Percentiles rank a stretch among this genome's conserved stretches.
Conservation (phyloP, 805 yeast genomes). For the Starmerella floricola region DNA sequence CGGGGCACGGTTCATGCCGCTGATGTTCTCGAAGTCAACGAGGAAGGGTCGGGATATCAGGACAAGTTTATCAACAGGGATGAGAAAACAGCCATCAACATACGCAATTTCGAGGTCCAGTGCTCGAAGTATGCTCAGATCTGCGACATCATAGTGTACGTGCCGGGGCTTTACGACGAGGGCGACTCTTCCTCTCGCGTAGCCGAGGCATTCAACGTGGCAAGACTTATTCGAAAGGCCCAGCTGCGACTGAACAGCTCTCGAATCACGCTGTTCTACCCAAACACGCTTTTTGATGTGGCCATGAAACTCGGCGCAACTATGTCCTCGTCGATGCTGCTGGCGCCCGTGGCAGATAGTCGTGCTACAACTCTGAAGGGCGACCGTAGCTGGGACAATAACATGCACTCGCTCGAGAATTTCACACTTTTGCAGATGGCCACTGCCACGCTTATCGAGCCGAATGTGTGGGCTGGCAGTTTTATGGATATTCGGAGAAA, state of each 20-base stretch:
- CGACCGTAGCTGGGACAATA: not conserved
- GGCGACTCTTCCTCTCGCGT: too few species aligned
- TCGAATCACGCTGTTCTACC: too few species aligned
- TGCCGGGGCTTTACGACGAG: slow-evolving; percentile 32
- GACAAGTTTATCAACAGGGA: slow-evolving; percentile 3
- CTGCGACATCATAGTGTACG: slow-evolving; percentile 68
- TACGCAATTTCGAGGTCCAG: slow-evolving; percentile 79
- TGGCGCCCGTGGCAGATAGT: not conserved
- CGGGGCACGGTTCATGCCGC: slow-evolving; percentile 1
- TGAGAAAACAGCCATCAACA: slow-evolving; percentile 10
- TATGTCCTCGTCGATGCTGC: too few species aligned
- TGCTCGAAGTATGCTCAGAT: slow-evolving; percentile 64
- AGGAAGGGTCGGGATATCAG: too few species aligned
- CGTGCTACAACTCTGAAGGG: not conserved
- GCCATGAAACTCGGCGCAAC: too few species aligned
- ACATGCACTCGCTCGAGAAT: slow-evolving; percentile 25
- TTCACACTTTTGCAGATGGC: slow-evolving; percentile 13
- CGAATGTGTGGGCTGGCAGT: slow-evolving; percentile 71
- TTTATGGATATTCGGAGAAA: slow-evolving; percentile 41
- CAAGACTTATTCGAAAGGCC: too few species aligned
- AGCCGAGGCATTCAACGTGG: too few species aligned
- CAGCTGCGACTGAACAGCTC: too few species aligned
- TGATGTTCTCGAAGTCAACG: not conserved
- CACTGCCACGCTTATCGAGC: not conserved
- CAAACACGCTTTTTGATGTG: too few species aligned